Conservation (phyloP, 225 moss, liverwort and hornwort species). For the Straminergon stramineum region DNA sequence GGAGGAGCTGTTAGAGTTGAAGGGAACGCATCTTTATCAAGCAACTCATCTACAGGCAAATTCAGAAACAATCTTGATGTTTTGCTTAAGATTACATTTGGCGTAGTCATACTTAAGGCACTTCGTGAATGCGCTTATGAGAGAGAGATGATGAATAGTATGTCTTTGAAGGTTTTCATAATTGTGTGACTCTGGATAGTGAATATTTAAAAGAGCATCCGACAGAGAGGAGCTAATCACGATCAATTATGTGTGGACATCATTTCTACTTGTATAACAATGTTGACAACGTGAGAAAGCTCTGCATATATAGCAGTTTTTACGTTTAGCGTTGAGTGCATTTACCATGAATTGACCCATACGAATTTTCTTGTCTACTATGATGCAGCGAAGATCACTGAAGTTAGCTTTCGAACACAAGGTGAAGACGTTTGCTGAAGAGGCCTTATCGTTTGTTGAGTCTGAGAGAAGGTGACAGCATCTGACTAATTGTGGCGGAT, state of each 20-base stretch:
- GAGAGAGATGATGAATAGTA: background rate
- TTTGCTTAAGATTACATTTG: background rate
- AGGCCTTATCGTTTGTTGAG: constrained; percentile 41
- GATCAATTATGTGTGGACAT: background rate
- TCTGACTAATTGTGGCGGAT: background rate
- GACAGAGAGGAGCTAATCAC: background rate
- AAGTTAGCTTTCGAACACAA: constrained; percentile 41
- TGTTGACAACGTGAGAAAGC: background rate
- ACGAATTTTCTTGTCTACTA: background rate
- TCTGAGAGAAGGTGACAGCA: constrained; percentile 46
- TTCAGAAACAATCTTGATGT: background rate
- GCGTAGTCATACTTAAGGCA: background rate
- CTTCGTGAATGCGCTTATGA: background rate
- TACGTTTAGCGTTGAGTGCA: background rate
- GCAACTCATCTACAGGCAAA: constrained; percentile 66
- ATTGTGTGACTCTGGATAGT: background rate
- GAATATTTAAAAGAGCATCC: background rate
- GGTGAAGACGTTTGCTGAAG: constrained; percentile 62
- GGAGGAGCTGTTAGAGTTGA: constrained; percentile 65
- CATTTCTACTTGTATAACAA: background rate
- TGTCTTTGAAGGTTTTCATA: background rate
- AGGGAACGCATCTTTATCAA: constrained; percentile 67
- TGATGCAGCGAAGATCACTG: constrained; percentile 50
- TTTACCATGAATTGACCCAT: background rate
- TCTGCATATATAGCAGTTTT: background rate